These are phyloP conservation scores for Trichophyton mentagrophytes DNA, from an alignment of 2,329 filamentous ascomycete genomes.

Conservation along the genomic window DNA sequence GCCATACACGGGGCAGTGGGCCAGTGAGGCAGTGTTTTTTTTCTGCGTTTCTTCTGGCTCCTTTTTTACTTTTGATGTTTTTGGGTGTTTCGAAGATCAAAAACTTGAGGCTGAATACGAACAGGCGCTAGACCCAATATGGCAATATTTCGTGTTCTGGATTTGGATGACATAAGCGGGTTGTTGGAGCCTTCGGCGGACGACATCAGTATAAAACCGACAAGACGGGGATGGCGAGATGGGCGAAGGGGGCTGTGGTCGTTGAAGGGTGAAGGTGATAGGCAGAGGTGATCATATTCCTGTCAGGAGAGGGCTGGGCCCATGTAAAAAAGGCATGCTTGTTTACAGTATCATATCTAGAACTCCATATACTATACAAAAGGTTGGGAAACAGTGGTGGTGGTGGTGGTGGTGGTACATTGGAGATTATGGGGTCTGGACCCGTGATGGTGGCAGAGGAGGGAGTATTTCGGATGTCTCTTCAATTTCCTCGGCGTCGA, in stretches of 20 bases:
- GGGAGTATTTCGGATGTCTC: not conserved
- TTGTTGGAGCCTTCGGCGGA: not conserved
- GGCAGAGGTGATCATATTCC: not conserved
- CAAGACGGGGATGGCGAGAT: not conserved
- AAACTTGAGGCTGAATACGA: not conserved
- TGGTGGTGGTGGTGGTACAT: not conserved
- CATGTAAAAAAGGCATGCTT: not conserved
- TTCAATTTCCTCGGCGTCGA: conserved; percentile 16
- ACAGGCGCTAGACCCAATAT: conserved; percentile 4
- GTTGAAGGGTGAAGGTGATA: not conserved
- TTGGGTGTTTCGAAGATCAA: not conserved
- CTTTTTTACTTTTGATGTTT: not conserved
- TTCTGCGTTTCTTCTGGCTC: not conserved
- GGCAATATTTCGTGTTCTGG: conserved; percentile 9
- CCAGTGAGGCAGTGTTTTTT: not conserved
- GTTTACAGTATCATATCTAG: not conserved
- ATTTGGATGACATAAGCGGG: not conserved
- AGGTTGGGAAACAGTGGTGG: not conserved
- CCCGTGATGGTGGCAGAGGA: not conserved
- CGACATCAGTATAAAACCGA: no score
- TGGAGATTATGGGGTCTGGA: not conserved
- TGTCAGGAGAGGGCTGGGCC: not conserved
- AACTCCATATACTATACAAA: conserved; percentile 1
- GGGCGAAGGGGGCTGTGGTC: not conserved
- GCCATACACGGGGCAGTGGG: not conserved